Evolutionary conservation across 2,329 filamentous ascomycete species (phyloP), one percentile per base, ranked within the genome.

Genomic region (Cercospora sesami): DNA sequence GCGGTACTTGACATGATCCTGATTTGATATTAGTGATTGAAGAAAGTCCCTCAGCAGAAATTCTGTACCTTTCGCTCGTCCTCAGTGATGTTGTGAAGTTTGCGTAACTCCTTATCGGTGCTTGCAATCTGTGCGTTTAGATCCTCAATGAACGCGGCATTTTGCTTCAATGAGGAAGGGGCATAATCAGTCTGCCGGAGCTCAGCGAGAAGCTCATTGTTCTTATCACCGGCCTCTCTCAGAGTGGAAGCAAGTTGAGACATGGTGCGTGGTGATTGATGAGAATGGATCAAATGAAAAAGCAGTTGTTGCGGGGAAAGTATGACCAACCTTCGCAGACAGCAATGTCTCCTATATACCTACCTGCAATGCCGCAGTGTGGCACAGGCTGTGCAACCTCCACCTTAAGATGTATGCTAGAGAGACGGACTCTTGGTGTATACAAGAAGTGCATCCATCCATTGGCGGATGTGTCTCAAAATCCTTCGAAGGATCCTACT

Each of bases 161-260:
- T 84, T 60, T 86, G 79, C 61, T 81, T 74, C 2, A 86, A 78
- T 8, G 81, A 79, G 0, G 83, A 79, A 1, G 76, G 71, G 0
- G 85, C 84, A 72, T 86, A 81, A 70, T 86, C 82, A 1, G 84
- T 86, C 60, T 84, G 77, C 21, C 80, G 75, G 28, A 88, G 80
- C 12, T 80, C 80, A 36, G 76, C 70, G 7, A 87, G 79, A 2
- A 87, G 80, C 42, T 82, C 69, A 39, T 58, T 57, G 60, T 79
- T 78, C 33, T 71, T 71, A 23, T 69, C 64, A 14, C 73, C 65
- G 12, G 73, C 72, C 62, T 74, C 66, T 33, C 60, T 63, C 16
- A 72, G 64, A 14, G 64, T 66, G 9, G 60, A 64, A 36, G 39
- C 57, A 18, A 72, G 69, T 61, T 69, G 65, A 10, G 71, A 72